phyloP scores from a whole-genome alignment of 345 rosid species.

The Linum trigynum region DNA sequence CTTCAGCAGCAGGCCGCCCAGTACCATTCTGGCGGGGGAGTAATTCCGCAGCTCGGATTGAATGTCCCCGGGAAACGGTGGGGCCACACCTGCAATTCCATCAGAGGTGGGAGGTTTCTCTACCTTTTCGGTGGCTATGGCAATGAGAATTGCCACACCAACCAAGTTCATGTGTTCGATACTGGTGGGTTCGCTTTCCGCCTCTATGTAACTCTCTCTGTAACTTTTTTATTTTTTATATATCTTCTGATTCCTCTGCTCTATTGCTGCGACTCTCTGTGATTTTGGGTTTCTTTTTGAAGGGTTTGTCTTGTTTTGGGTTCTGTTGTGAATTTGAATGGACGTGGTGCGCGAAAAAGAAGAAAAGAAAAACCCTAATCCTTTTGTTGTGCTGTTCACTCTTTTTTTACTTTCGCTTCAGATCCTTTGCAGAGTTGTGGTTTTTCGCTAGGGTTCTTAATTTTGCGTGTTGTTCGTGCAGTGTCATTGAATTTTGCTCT shows the following conservation, averaged over 20 bases:
- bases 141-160: conserved; percentile 86
- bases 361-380: not conserved
- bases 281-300: conserved; percentile 13
- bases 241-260: not conserved
- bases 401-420: not conserved
- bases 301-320: not conserved
- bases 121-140: conserved; percentile 94
- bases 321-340: not conserved
- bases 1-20: conserved; percentile 20
- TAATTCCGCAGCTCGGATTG: conserved; percentile 14
- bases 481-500: not conserved
- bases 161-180: conserved; percentile 91
- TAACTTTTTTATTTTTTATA: not conserved
- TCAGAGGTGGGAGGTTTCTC: conserved; percentile 78
- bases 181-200: conserved; percentile 41
- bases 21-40: not conserved
- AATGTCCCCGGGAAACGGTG: conserved; percentile 89
- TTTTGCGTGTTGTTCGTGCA: not conserved
- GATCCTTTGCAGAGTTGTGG: too few species aligned
- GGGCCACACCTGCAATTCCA: conserved; percentile 95
- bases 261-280: not conserved
- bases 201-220: not conserved
- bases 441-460: not conserved
- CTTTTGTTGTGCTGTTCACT: not conserved
- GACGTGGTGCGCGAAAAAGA: not conserved